Evolutionary conservation across 805 yeast genomes (phyloP).

Genomic region (Pichia thaimueangensis): DNA sequence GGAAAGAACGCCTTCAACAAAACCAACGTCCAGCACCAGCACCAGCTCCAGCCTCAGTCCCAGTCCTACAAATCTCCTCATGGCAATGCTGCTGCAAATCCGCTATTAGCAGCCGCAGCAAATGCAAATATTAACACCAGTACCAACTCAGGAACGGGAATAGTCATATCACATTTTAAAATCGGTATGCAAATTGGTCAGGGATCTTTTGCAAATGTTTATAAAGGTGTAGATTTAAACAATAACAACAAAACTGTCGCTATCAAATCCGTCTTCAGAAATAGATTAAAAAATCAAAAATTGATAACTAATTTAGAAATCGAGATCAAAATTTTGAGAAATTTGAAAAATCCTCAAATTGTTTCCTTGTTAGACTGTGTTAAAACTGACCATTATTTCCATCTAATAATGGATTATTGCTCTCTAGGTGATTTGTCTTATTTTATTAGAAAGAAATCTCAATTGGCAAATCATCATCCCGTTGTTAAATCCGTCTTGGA

Average conservation of each 20-base stretch:
- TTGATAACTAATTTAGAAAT: constrained; percentile 85
- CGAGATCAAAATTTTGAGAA: constrained; percentile 83
- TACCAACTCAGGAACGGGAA: constrained; percentile 16
- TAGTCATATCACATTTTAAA: constrained; percentile 40
- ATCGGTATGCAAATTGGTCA: constrained; percentile 86
- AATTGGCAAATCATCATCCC: constrained; percentile 69
- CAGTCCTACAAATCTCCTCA: too few relatives aligned
- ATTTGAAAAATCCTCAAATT: constrained; percentile 87
- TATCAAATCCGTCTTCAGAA: constrained; percentile 77
- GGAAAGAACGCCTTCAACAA: not conserved
- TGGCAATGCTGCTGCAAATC: constrained; percentile 5
- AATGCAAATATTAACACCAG: too few relatives aligned
- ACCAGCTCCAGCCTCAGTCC: not conserved
- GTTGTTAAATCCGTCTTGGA: constrained; percentile 67
- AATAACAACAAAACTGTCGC: constrained; percentile 64
- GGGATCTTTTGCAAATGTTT: constrained; percentile 94
- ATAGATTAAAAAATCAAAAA: constrained; percentile 78
- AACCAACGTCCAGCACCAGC: not conserved
- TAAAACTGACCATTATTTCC: constrained; percentile 70
- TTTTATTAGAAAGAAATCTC: constrained; percentile 71
- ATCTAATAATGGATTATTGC: constrained; percentile 93
- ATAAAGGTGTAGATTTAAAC: constrained; percentile 60
- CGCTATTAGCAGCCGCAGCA: constrained; percentile 5
- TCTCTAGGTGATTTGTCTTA: constrained; percentile 89
- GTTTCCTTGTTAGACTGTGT: constrained; percentile 81